Percentiles rank a stretch among this genome's conserved stretches.
phyloP scores from a whole-genome alignment of 2,329 filamentous ascomycete genomes.

The Didymosphaeria variabile region DNA sequence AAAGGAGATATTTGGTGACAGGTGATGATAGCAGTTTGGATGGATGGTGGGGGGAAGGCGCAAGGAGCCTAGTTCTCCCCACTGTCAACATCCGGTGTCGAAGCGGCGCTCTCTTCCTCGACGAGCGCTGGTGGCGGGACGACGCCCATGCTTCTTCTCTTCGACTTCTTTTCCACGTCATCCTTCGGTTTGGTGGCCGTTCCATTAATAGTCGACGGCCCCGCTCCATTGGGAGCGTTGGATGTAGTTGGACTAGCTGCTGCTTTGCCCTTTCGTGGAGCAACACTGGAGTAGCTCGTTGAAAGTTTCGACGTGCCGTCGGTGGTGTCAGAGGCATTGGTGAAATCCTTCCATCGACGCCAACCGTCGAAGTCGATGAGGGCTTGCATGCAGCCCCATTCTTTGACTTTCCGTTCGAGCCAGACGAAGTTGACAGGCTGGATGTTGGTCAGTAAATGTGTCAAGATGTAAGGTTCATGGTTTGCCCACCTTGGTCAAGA shows the following conservation, averaged over 20 bases:
- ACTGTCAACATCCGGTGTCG: slow-evolving; percentile 32
- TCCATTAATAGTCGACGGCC: slow-evolving; percentile 34
- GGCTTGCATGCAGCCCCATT: slow-evolving; percentile 99
- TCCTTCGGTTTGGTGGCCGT: slow-evolving; percentile 32
- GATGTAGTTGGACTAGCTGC: slow-evolving; percentile 27
- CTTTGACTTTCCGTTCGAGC: slow-evolving; percentile 96
- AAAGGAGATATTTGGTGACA: slow-evolving; percentile 4
- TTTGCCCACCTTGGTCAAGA: slow-evolving; percentile 84
- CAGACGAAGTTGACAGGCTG: slow-evolving; percentile 97
- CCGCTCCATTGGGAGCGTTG: slow-evolving; percentile 21
- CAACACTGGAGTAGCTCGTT: slow-evolving; percentile 42
- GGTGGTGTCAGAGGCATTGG: slow-evolving; percentile 46
- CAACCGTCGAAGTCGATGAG: slow-evolving; percentile 98
- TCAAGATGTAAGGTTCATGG: not conserved
- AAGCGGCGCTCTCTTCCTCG: slow-evolving; percentile 38
- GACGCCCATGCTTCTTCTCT: slow-evolving; percentile 43
- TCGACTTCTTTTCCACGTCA: slow-evolving; percentile 42
- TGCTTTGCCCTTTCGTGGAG: slow-evolving; percentile 32
- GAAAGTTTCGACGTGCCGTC: slow-evolving; percentile 48
- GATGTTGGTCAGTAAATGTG: slow-evolving; percentile 27
- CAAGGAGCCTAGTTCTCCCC: slow-evolving; percentile 7
- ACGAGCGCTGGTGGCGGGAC: slow-evolving; percentile 33
- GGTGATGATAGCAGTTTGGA: not conserved
- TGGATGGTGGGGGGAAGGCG: not conserved
- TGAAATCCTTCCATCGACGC: slow-evolving; percentile 94